phyloP scores from a whole-genome alignment of 805 yeast genomes.

The Sugiyamaella valdiviana region DNA sequence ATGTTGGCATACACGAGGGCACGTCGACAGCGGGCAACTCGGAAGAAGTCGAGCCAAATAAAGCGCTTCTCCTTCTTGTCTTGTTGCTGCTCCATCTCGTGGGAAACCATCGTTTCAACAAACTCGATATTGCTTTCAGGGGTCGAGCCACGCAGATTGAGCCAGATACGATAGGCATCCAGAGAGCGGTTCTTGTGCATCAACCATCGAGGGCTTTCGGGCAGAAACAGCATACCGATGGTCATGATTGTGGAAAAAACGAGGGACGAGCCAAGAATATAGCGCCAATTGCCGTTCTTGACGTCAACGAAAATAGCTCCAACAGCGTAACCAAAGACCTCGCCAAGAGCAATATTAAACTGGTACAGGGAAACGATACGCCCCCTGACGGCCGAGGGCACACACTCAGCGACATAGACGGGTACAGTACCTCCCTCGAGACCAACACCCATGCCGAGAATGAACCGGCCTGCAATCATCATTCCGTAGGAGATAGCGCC shows the following conservation, averaged over 20 bases:
- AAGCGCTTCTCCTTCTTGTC: slow-evolving; percentile 33
- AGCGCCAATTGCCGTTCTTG: slow-evolving; percentile 58
- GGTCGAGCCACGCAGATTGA: slow-evolving; percentile 45
- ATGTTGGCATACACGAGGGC: slow-evolving; percentile 52
- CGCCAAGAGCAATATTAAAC: slow-evolving; percentile 60
- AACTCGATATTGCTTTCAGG: slow-evolving; percentile 36
- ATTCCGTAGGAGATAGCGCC: slow-evolving; percentile 41
- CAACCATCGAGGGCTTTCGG: slow-evolving; percentile 58
- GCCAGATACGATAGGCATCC: slow-evolving; percentile 52
- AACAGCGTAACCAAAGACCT: slow-evolving; percentile 56
- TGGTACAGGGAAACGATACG: slow-evolving; percentile 57
- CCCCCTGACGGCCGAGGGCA: slow-evolving; percentile 54
- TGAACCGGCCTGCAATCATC: slow-evolving; percentile 54
- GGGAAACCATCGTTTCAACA: slow-evolving; percentile 10
- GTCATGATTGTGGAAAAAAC: slow-evolving; percentile 50
- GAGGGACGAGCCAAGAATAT: slow-evolving; percentile 57
- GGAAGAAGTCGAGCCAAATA: slow-evolving; percentile 47
- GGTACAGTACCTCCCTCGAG: slow-evolving; percentile 62
- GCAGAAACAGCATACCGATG: slow-evolving; percentile 47
- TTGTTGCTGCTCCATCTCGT: slow-evolving; percentile 22
- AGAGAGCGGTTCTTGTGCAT: slow-evolving; percentile 47
- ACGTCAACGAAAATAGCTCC: slow-evolving; percentile 57
- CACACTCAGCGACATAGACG: slow-evolving; percentile 55
- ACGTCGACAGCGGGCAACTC: slow-evolving; percentile 53
- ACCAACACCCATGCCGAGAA: slow-evolving; percentile 61